Evolutionary conservation across 768 basidiomycete species (phyloP), one percentile per base, ranked within the genome.

Genomic region (Fistulinella prunicolor): DNA sequence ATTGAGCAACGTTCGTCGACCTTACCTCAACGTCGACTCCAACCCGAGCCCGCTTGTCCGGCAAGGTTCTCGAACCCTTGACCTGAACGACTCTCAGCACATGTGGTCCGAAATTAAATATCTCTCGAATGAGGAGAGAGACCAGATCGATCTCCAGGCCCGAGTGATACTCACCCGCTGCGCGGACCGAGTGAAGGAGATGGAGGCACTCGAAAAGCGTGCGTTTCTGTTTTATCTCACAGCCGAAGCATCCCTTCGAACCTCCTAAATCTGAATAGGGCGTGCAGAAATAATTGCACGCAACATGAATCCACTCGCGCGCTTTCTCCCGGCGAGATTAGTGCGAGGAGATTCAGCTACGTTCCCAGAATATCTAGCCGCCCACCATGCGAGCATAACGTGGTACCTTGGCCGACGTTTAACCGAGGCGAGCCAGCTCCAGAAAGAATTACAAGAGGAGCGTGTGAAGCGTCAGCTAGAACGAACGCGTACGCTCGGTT

Each of bases 71-170:
- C 76, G 78, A 37, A 77, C 64, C 37, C 68, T 89, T 46, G 84
- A 90, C 69, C 60, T 89, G 12, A 69, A 62, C 20, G 71, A 70
- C 44, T 63, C 77, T 39, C 68, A 73, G 49, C 70, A 75, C 50
- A 71, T 74, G 38, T 89, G 86, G 86, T 66, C 75, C 16, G 77
- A 78, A 44, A 73, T 90, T 43, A 81, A 79, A 52, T 73, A 85
- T 59, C 77, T 99, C 6, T 82, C 83, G 9, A 94, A 97, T 62
- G 83, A 90, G 53, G 94, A 99, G 66, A 77, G 94, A 51, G 94
- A 97, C 69, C 92, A 96, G 70, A 89, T 99, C 44, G 96, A 99
- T 75, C 71, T 94, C 51, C 89, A 95, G 63, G 87, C 91, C 26
- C 85, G 88, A 55, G 78, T 92, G 58, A 86, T 96, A 46, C 73